Evolutionary conservation across 768 basidiomycete genomes (phyloP).

Genomic region (Tephrocybe sp.): DNA sequence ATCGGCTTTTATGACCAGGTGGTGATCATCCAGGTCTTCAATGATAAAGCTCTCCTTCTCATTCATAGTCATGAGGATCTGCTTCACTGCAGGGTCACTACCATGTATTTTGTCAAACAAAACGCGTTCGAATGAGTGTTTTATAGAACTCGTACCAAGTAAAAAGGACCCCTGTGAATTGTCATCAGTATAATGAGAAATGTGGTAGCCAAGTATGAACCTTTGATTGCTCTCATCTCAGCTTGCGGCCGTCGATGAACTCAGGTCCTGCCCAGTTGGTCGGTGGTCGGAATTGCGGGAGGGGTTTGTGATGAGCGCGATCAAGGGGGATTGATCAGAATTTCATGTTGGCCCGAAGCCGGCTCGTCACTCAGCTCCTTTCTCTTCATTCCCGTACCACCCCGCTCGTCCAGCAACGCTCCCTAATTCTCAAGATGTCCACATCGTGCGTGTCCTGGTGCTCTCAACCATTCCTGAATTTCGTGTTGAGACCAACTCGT

Average conservation of each 20-base stretch:
- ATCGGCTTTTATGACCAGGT: constrained; percentile 81
- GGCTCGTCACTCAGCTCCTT: not conserved
- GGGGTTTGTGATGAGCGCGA: not conserved
- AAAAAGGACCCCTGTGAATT: constrained; percentile 48
- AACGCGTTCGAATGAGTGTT: not conserved
- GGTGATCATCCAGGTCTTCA: constrained; percentile 82
- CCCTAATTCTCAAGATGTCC: not conserved
- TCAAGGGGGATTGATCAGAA: not conserved
- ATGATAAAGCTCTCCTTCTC: constrained; percentile 80
- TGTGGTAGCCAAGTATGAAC: constrained; percentile 19
- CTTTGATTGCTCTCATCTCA: constrained; percentile 64
- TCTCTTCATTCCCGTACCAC: not conserved
- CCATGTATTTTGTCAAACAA: not conserved
- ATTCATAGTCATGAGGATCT: constrained; percentile 80
- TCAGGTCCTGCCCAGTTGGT: too few species aligned
- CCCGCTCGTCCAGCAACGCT: too few species aligned
- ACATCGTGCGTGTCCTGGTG: constrained; percentile 4
- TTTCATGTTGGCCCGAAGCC: constrained; percentile 2
- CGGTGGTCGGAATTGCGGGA: not conserved
- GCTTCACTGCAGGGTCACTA: constrained; percentile 88
- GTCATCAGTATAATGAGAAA: not conserved
- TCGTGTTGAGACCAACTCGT: too few species aligned
- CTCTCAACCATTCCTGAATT: not conserved
- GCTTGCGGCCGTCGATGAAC: not conserved
- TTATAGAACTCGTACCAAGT: constrained; percentile 50